A percentile compares a stretch with the other conserved stretches of the same genome.
These are phyloP conservation scores for Triglochin maritima DNA, from an alignment of 106 monocot species.

Conservation along the genomic window DNA sequence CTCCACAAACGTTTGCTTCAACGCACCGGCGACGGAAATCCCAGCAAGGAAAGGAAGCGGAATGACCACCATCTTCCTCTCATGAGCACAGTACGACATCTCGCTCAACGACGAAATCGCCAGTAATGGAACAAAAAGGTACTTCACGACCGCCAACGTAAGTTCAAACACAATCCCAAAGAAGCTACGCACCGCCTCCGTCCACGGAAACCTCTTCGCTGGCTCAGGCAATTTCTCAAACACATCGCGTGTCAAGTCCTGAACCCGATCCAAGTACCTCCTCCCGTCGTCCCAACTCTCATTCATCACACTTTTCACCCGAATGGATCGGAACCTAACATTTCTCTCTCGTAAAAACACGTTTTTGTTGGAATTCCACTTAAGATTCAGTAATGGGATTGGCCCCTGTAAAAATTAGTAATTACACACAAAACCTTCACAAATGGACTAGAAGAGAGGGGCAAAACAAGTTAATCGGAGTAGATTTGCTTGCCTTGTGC, in stretches of 20 bases:
- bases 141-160: constrained; percentile 31
- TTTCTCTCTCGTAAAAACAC: not conserved
- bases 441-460: too few species aligned
- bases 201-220: constrained; percentile 60
- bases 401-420: not conserved
- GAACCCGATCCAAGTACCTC: not conserved
- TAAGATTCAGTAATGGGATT: not conserved
- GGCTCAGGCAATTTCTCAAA: constrained; percentile 37
- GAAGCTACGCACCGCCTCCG: constrained; percentile 10
- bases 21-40: constrained; percentile 30
- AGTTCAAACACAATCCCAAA: constrained; percentile 24
- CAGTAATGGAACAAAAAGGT: constrained; percentile 43
- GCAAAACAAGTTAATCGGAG: too few species aligned
- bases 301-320: not conserved
- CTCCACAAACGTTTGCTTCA: constrained; percentile 25
- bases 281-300: not conserved
- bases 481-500: too few species aligned
- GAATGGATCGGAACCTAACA: not conserved
- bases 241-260: not conserved
- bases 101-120: constrained; percentile 58
- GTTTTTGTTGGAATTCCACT: not conserved
- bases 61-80: constrained; percentile 49
- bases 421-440: too few species aligned
- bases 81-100: constrained; percentile 80
- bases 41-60: constrained; percentile 52